These are phyloP conservation scores for Marchantia paleacea DNA, from an alignment of 225 moss, liverwort and hornwort species.

Conservation along the genomic window DNA sequence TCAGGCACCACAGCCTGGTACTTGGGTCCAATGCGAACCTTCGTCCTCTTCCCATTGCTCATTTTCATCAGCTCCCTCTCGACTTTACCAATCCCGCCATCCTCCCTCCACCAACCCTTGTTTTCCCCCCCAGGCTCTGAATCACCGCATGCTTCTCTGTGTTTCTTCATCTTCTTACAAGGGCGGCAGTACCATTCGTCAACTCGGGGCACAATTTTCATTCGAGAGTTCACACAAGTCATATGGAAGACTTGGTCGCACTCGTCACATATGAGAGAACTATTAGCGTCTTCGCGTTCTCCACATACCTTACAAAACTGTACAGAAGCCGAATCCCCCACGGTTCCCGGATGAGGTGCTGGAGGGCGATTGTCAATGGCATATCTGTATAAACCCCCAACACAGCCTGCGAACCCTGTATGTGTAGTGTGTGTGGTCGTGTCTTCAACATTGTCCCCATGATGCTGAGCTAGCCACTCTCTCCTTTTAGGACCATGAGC, in stretches of 20 bases:
- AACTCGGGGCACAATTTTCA: conserved; percentile 44
- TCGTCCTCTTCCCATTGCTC: conserved; percentile 45
- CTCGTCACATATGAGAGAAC: conserved; percentile 44
- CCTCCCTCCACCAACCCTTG: conserved; percentile 47
- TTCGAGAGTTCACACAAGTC: conserved; percentile 41
- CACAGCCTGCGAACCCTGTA: conserved; percentile 22
- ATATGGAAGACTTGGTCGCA: conserved; percentile 48
- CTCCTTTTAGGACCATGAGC: conserved; percentile 25
- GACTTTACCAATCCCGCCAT: conserved; percentile 33
- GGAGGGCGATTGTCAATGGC: conserved; percentile 40
- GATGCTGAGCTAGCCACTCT: conserved; percentile 45
- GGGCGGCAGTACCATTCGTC: conserved; percentile 49
- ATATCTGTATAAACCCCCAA: conserved; percentile 25
- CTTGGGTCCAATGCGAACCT: conserved; percentile 44
- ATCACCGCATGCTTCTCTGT: conserved; percentile 20
- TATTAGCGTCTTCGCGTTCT: conserved; percentile 31
- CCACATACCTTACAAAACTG: conserved; percentile 40
- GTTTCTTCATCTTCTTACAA: conserved; percentile 38
- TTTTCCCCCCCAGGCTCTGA: conserved; percentile 31
- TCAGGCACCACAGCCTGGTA: conserved; percentile 41
- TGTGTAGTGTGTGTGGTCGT: conserved; percentile 7
- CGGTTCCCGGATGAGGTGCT: conserved; percentile 42
- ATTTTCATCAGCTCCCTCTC: conserved; percentile 38
- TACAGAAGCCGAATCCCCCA: conserved; percentile 32
- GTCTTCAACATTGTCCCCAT: conserved; percentile 4